These are phyloP conservation scores for Penicillium bovifimosum DNA, from an alignment of 495 filamentous ascomycete species.

Conservation along the genomic window DNA sequence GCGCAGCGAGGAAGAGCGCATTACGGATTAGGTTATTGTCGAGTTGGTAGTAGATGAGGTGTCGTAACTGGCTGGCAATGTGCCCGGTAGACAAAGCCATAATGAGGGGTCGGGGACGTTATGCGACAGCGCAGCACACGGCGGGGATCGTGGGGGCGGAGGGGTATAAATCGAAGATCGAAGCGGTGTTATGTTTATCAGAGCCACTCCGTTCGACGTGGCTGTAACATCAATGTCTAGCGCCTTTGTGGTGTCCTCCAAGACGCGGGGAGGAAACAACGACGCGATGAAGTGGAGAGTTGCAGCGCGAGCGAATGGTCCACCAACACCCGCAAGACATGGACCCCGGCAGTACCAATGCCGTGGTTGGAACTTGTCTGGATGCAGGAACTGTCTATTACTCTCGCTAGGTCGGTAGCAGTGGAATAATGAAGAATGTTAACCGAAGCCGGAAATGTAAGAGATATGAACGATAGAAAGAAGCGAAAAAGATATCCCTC, in stretches of 20 bases:
- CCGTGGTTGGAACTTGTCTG: not conserved
- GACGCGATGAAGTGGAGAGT: constrained; percentile 18
- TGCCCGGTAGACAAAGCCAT: constrained; percentile 68
- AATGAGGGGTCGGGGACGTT: constrained; percentile 20
- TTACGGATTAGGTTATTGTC: constrained; percentile 85
- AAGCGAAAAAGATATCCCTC: not conserved
- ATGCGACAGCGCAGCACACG: constrained; percentile 4
- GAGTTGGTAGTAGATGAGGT: constrained; percentile 86
- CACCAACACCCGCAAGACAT: constrained; percentile 15
- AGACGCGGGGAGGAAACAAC: constrained; percentile 28
- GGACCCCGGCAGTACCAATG: not conserved
- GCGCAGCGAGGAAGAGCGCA: constrained; percentile 85
- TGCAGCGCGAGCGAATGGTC: constrained; percentile 11
- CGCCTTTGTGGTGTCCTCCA: constrained; percentile 5
- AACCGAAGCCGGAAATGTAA: constrained; percentile 23
- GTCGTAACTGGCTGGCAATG: constrained; percentile 69
- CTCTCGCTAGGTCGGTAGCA: constrained; percentile 10
- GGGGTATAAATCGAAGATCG: constrained; percentile 2
- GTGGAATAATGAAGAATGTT: constrained; percentile 21
- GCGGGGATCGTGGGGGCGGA: not conserved
- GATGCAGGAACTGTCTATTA: constrained; percentile 1
- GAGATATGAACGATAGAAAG: constrained; percentile 2
- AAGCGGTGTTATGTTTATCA: constrained; percentile 5
- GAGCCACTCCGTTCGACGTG: not conserved
- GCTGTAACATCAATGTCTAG: constrained; percentile 3